Base-by-base conservation (phyloP, 1,284 basidiomycete species). In the Naganishia albida region DNA sequence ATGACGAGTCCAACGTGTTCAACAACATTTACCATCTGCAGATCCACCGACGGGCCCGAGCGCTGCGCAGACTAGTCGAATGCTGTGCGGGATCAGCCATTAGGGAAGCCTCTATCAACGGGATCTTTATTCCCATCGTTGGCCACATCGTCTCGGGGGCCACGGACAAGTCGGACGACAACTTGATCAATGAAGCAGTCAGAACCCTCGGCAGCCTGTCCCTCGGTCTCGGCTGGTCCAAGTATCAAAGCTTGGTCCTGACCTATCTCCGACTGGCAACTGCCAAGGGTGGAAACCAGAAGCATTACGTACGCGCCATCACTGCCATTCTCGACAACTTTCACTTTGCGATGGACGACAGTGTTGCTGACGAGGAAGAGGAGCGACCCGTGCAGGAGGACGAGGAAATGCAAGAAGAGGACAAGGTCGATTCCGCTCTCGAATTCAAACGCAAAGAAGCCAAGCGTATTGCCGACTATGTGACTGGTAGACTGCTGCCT, bases 1-100 rank as follows among this genome's bases (percentile, higher is more conserved):
- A 99, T 73, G 89, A 91, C 53, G 96, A 99, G 77, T 93, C 92
- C 30, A 94, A 89, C 75, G 95, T 99, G 81, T 98, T 99, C 84
- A 88, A 88, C 82, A 99, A 99, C 78, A 86, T 99, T 59, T 86
- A 90, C 69, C 96, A 99, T 77, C 87, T 99, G 60, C 96, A 99
- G 79, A 81, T 90, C 4, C 95, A 99, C 77, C 88, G 95, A 65
- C 87, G 95, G 23, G 87, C 88, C 1, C 84, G 96, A 69, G 95
- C 96, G 0, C 82, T 99, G 40, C 86, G 89, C 34, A 85, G 94
- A 38, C 84, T 99, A 15, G 87, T 87, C 0, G 92, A 97, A 54
- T 85, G 88, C 63, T 88, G 87, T 63, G 85, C 88, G n/a, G 84
- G 86, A 62, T 86, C 86, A 1, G 81, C 81, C 18, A 77, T 98